Base-by-base conservation (phyloP, 805 yeast genomes). In the Metschnikowia corniflorae region DNA sequence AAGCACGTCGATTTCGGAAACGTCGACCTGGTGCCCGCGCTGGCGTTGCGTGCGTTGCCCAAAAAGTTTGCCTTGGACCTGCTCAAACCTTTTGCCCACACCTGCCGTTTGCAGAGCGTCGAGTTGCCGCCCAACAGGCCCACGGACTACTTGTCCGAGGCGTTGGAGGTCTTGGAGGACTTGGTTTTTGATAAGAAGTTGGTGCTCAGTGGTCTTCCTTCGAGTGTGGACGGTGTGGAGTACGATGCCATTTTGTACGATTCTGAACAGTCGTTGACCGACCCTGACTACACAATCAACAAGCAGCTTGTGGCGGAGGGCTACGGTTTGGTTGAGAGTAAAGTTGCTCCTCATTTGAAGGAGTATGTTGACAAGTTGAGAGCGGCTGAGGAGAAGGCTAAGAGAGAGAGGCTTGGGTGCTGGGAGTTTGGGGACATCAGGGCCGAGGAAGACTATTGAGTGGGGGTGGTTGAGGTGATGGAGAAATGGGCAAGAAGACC, bases 361-460 rank as follows among this genome's bases (percentile, higher is more conserved):
- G 64, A 61, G 30, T 63, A 63, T 21, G 53, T 53, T 16, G 48
- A 46, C 7, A 62, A 55, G 6, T 56, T 79, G 35, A 39, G 63
- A 32, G 58, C 53, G 21, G 63, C 68, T 3, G 82, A 82, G 57
- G 41, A 48, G 14, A 49, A 46, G 6, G 87, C 87, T 19, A 75
- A 70, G 53, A 35, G 57, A 13, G 57, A 50, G 21, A 79, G 77
- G 42, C 51, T 60, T 15, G 88, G 88, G 4, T 80, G 85, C 54
- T 82, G 89, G 89, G 78, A 79, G 58, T 78, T 75, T 48, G 89
- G 89, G 33, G 87, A 82, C 53, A 73, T 83, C 24, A 73, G 80
- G 25, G 77, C 68, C 37, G 82, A 77, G 38, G 82, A 77, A 5
- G 68, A 61, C 30, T 37, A n/a, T 22, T 15, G 31, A 14, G 17